A percentile compares a stretch with the other conserved stretches of the same genome.
phyloP scores from a whole-genome alignment of 2,329 filamentous ascomycete genomes.

The Colletotrichum sojae region DNA sequence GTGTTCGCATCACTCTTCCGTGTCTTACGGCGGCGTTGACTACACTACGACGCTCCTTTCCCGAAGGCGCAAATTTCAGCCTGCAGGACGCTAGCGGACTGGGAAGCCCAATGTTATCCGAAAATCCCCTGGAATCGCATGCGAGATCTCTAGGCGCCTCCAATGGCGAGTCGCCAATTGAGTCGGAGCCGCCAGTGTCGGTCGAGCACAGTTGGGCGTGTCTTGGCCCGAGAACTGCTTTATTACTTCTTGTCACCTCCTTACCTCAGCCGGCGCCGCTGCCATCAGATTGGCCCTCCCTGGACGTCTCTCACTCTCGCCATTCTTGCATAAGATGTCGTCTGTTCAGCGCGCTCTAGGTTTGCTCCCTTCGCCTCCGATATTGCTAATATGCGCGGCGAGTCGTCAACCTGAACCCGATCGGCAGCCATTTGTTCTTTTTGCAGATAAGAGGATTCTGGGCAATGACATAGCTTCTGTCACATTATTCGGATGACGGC shows the following conservation, averaged over 20 bases:
- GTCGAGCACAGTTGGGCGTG: slow-evolving; percentile 8
- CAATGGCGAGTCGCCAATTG: slow-evolving; percentile 18
- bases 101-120: slow-evolving; percentile 3
- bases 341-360: no score
- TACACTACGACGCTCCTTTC: background rate
- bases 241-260: slow-evolving; percentile 21
- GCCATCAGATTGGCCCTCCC: slow-evolving; percentile 13
- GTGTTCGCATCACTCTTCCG: background rate
- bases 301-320: slow-evolving; percentile 2
- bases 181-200: slow-evolving; percentile 10
- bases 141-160: slow-evolving; percentile 7
- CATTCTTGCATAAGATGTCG: background rate
- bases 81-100: slow-evolving; percentile 20
- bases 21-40: slow-evolving; percentile 21
- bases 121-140: slow-evolving; percentile 18
- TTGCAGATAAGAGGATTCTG: slow-evolving; percentile 18
- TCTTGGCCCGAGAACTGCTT: slow-evolving; percentile 16
- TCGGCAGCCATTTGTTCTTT: slow-evolving; percentile 5
- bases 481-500: slow-evolving; percentile 25
- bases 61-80: slow-evolving; percentile 2
- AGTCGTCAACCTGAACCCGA: slow-evolving; percentile 14
- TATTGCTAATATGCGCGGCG: background rate
- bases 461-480: slow-evolving; percentile 22
- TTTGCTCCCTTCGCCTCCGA: slow-evolving; percentile 12
- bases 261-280: slow-evolving; percentile 23